Evolutionary conservation across 176 grass and related monocot species (phyloP).

Genomic region (Poa annua): DNA sequence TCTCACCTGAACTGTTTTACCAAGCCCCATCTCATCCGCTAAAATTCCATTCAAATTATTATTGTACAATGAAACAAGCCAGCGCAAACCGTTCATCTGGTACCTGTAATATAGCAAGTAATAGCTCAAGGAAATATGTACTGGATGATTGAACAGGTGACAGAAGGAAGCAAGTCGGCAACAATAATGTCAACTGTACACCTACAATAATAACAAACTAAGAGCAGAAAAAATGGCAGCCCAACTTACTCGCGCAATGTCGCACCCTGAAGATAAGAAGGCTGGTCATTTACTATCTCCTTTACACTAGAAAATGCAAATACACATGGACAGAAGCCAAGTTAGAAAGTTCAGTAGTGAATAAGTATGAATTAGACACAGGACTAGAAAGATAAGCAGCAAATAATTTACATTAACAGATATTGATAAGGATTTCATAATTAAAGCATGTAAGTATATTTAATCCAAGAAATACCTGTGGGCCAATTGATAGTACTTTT

Average conservation of each 20-base stretch:
- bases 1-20: slow-evolving; percentile 98
- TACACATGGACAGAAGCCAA: slow-evolving; percentile 34
- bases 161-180: not conserved
- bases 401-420: slow-evolving; percentile 12
- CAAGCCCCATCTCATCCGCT: slow-evolving; percentile 99
- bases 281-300: slow-evolving; percentile 85
- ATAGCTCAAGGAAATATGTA: slow-evolving; percentile 28
- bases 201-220: slow-evolving; percentile 3
- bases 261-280: slow-evolving; percentile 81
- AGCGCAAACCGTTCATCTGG: slow-evolving; percentile 96
- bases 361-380: slow-evolving; percentile 1
- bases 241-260: slow-evolving; percentile 92
- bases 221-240: slow-evolving; percentile 7
- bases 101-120: slow-evolving; percentile 65
- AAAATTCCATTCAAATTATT: slow-evolving; percentile 98
- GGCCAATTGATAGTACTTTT: slow-evolving; percentile 95
- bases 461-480: slow-evolving; percentile 71
- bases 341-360: slow-evolving; percentile 11
- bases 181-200: slow-evolving; percentile 2
- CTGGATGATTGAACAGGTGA: slow-evolving; percentile 15
- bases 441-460: slow-evolving; percentile 36
- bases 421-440: slow-evolving; percentile 9
- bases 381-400: slow-evolving; percentile 11
- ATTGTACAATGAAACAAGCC: slow-evolving; percentile 97
- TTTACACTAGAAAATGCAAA: slow-evolving; percentile 81